Base-by-base conservation (phyloP, 2,329 filamentous ascomycete species). In the Grosmannia clavigera region DNA sequence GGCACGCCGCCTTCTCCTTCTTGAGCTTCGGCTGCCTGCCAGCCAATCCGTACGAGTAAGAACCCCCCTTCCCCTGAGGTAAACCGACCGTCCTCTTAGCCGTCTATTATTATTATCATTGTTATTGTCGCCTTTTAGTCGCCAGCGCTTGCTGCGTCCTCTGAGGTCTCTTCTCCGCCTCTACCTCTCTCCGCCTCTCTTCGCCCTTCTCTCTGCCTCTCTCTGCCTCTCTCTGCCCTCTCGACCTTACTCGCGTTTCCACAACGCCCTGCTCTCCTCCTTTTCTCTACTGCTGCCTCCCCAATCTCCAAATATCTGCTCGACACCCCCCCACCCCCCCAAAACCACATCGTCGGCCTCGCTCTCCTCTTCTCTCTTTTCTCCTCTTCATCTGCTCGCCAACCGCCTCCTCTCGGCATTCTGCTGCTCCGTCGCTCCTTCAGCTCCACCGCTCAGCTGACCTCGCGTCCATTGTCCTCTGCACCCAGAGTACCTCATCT, bases 111-210 rank as follows among this genome's bases (percentile, higher is more conserved):
- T 51, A 31, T 27, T 55, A 16, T 16, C 38, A 51, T 51, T 51
- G 27, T 53, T 19, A 31, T 31, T 53, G 11, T 31, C 54, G 11
- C 52, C 29, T 51, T 48, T 55, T 60, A 59, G 48, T 58, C 57
- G 48, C 57, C 62, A 62, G 61, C 62, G 62, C 62, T 62, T 63
- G 61, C 54, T 58, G 27, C 29, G 35, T 59, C 51, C 35, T 38
- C 57, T 48, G 16, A 29, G 33, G 12, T 22, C 35, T 58, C 57
- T 60, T 33, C 29, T 33, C 46, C 19, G 19, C 40, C 35, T 56
- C 38, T 31, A 31, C 38, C 22, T 56, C 38, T 25, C 38, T 48
- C 35, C 22, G 16, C 33, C 33, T 40, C n/a, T 54, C 31, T 54
- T n/a, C 3, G 38, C 33, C 9, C 33, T 35, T 35, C 33, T 7